phyloP scores from a whole-genome alignment of 805 yeast genomes.

The Candida parachauliodes region DNA sequence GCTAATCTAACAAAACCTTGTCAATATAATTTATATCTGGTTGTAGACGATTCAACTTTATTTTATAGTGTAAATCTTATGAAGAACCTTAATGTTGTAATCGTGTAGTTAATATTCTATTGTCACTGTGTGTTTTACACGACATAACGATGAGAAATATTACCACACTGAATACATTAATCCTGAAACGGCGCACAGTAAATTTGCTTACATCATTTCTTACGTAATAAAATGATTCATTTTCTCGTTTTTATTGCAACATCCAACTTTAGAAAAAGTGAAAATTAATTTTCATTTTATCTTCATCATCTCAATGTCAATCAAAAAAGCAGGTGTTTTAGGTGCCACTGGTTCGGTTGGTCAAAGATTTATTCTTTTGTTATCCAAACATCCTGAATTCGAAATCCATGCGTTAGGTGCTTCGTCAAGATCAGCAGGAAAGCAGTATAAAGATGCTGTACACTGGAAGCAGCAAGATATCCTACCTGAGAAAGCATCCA shows the following conservation, averaged over 20 bases:
- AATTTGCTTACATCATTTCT: background rate
- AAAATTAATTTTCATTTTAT: background rate
- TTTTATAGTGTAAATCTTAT: too few species aligned
- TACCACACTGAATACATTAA: too few species aligned
- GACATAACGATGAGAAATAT: too few species aligned
- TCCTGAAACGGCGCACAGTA: background rate
- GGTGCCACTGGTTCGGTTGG: slow-evolving; percentile 99
- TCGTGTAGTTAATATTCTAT: too few species aligned
- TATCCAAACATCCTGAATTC: slow-evolving; percentile 86
- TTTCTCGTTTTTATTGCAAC: background rate
- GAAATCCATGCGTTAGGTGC: slow-evolving; percentile 87
- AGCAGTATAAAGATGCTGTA: slow-evolving; percentile 76
- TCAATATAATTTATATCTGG: too few species aligned
- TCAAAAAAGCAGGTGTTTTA: slow-evolving; percentile 74
- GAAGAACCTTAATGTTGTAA: too few species aligned
- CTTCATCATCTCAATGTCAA: background rate
- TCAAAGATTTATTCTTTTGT: slow-evolving; percentile 84
- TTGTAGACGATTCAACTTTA: too few species aligned
- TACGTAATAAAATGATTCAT: slow-evolving; percentile 3
- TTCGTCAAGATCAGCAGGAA: slow-evolving; percentile 90
- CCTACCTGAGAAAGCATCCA: slow-evolving; percentile 65
- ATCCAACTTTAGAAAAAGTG: background rate
- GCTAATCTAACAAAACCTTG: too few species aligned
- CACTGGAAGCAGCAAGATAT: slow-evolving; percentile 91
- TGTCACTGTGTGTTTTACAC: too few species aligned